Evolutionary conservation across 78 protist genomes (phyloP), one percentile per base, ranked within the genome.

Genomic region (Dictyostelium purpureum): DNA sequence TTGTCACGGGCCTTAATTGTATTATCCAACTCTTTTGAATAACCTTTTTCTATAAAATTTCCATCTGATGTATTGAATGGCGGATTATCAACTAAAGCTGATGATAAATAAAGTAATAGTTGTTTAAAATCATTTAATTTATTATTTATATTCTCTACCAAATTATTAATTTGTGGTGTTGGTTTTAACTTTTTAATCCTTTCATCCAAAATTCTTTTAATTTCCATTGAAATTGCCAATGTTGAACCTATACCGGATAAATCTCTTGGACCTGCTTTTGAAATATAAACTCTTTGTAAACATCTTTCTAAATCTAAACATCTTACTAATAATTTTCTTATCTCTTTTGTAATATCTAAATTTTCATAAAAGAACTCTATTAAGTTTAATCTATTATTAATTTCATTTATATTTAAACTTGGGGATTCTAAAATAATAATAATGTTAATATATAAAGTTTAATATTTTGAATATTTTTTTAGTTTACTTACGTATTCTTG

Each of bases 291-390:
- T 42, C 94, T 56, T 63, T 88, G 94, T 24, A 88, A 9, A 75
- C 83, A 75, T 88, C 94, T 88, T 51, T 88, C 89, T 16, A 88
- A 56, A 57, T 88, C 94, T 14, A 40, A 61, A 43, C 85, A 65
- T 19, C 26, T 77, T 2, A 54, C 16, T 28, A 88, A 63, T 6
- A 61, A 77, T 28, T 35, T 75, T 38, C 77, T 24, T 43, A 33
- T 49, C 9, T 75, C 83, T 45, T 63, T 70, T 11, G 70, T 33
- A 7, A 88, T 6, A 19, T 38, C 70, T 4, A 28, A 16, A 70
- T 76, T 16, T 1, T 75, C 26, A 28, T 71, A 40, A 51, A 75
- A 88, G 35, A 37, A 71, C 33, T 88, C 66, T 6, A 88, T 38
- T 14, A 59, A 14, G 61, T 88, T 57, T n/a, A 88, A 79, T 42